phyloP scores from a whole-genome alignment of 768 basidiomycete genomes.

The Agrocybe pediades region DNA sequence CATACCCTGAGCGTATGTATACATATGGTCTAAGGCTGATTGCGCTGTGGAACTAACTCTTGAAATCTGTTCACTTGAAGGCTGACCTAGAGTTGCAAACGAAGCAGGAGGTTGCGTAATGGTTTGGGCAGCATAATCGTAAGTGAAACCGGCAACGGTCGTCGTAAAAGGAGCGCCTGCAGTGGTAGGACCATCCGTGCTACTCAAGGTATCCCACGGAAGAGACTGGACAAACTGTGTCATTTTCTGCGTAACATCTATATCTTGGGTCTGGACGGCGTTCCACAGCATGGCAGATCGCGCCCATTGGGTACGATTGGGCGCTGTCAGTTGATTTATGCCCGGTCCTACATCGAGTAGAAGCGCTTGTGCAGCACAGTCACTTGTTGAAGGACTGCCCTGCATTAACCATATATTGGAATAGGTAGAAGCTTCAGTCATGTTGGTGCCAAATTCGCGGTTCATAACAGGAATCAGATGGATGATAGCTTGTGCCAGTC shows the following conservation, averaged over 20 bases:
- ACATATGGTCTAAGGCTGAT: constrained; percentile 56
- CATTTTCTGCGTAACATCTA: constrained; percentile 35
- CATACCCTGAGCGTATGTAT: constrained; percentile 60
- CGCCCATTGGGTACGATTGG: constrained; percentile 59
- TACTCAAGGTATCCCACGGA: constrained; percentile 45
- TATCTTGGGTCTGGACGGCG: constrained; percentile 51
- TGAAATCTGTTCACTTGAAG: constrained; percentile 44
- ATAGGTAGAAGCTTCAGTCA: constrained; percentile 45
- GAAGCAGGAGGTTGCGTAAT: constrained; percentile 43
- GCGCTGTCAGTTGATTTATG: constrained; percentile 37
- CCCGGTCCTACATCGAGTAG: constrained; percentile 55
- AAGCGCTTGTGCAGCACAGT: constrained; percentile 55
- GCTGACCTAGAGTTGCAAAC: constrained; percentile 49
- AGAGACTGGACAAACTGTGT: constrained; percentile 49
- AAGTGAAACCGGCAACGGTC: constrained; percentile 51
- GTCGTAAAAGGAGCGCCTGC: constrained; percentile 37
- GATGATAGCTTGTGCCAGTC: constrained; percentile 54
- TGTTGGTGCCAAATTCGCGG: constrained; percentile 44
- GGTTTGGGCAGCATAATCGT: constrained; percentile 61
- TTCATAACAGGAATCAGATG: constrained; percentile 53
- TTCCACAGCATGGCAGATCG: constrained; percentile 64
- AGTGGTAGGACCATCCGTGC: constrained; percentile 42
- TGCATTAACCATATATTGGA: constrained; percentile 51
- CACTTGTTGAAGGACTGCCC: constrained; percentile 40
- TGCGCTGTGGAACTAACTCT: constrained; percentile 39